These are phyloP conservation scores for Dalbergia cultrata DNA, from an alignment of 306 rosid genomes.

Conservation along the genomic window DNA sequence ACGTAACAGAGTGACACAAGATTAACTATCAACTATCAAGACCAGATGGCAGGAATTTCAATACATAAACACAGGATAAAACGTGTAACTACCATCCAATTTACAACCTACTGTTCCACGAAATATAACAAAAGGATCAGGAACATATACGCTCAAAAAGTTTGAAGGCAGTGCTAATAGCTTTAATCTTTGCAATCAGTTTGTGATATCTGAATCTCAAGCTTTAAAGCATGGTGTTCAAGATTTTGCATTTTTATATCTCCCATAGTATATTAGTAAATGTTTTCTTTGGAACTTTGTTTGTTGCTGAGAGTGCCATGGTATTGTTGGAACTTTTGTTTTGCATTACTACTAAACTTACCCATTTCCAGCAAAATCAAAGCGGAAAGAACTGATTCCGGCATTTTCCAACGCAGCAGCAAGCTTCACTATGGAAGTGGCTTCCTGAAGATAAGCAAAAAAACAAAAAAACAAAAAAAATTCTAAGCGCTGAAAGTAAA, in stretches of 20 bases:
- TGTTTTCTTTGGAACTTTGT: neutral
- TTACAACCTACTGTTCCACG: slow-evolving; percentile 6
- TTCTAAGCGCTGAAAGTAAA: slow-evolving; percentile 28
- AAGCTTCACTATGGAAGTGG: slow-evolving; percentile 54
- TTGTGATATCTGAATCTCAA: slow-evolving; percentile 7
- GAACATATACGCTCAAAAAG: neutral
- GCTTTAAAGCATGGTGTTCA: neutral
- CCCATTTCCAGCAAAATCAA: slow-evolving; percentile 92
- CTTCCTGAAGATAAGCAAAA: slow-evolving; percentile 60
- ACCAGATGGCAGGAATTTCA: slow-evolving; percentile 36
- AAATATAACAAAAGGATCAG: neutral
- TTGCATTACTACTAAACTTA: slow-evolving; percentile 36
- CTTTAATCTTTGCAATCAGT: neutral
- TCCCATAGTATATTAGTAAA: slow-evolving; percentile 23
- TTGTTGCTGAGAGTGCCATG: neutral
- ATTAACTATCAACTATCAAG: neutral
- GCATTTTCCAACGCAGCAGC: slow-evolving; percentile 73
- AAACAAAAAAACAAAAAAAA: neutral
- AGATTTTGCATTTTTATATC: neutral
- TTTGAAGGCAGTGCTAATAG: neutral
- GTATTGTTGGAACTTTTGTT: neutral
- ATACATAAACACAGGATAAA: slow-evolving; percentile 19
- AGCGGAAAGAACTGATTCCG: slow-evolving; percentile 75
- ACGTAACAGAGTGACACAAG: slow-evolving; percentile 18
- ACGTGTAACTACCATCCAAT: slow-evolving; percentile 30